Percentiles rank a stretch among this genome's conserved stretches.
These are phyloP conservation scores for Fraxinus pennsylvanica DNA, from an alignment of 257 asterid genomes.

Conservation along the genomic window DNA sequence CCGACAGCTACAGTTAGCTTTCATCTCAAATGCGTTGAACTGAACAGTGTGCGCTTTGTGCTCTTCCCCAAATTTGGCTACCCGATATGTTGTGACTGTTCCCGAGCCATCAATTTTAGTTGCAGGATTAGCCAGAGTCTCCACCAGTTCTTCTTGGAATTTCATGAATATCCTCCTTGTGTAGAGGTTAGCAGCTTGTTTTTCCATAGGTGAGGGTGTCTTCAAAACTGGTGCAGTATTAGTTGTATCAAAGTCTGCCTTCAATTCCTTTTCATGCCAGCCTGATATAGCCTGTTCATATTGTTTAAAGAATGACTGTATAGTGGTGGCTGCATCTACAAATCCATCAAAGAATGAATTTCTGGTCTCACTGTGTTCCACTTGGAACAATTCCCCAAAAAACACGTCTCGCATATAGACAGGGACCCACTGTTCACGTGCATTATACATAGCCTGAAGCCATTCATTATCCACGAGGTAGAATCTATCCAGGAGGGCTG, in stretches of 20 bases:
- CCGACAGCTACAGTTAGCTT: conserved; percentile 77
- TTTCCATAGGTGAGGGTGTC: conserved; percentile 94
- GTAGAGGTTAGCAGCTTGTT: conserved; percentile 79
- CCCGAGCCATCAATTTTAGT: conserved; percentile 59
- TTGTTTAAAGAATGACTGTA: conserved; percentile 56
- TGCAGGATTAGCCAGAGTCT: conserved; percentile 83
- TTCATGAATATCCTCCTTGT: conserved; percentile 72
- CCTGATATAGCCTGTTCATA: conserved; percentile 56
- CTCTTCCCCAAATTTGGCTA: conserved; percentile 86
- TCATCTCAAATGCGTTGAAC: conserved; percentile 58
- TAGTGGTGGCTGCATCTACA: conserved; percentile 44
- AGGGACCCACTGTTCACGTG: conserved; percentile 80
- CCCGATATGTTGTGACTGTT: conserved; percentile 47
- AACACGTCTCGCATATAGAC: conserved; percentile 63
- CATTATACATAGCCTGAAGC: conserved; percentile 64
- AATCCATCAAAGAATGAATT: conserved; percentile 55
- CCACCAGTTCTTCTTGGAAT: conserved; percentile 82
- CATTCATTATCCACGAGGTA: conserved; percentile 65
- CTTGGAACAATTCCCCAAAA: conserved; percentile 63
- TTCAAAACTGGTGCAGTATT: conserved; percentile 53
- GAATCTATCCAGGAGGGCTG: conserved; percentile 43
- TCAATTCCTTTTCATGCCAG: conserved; percentile 71
- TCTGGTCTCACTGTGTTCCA: conserved; percentile 39
- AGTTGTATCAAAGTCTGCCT: conserved; percentile 68
- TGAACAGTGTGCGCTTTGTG: conserved; percentile 63